Base-by-base conservation (phyloP, 768 basidiomycete species). In the Russula olivacea region DNA sequence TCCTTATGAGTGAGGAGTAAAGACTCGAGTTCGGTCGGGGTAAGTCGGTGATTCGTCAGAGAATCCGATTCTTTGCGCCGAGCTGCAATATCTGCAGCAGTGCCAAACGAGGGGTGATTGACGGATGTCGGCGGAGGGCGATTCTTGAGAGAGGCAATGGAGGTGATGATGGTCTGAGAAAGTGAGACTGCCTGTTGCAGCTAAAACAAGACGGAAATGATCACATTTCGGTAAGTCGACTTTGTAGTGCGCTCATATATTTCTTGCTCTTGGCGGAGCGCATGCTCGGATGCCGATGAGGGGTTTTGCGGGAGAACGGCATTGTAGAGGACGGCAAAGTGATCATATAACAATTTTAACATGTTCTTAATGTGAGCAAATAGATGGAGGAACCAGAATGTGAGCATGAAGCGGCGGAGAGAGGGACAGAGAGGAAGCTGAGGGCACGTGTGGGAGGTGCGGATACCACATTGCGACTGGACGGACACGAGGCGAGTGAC, bases 151-250 rank as follows among this genome's bases (percentile, higher is more conserved):
- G 79, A 66, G 15, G 81, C 79, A 28, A 86, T 76, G 21, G 79
- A 77, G 34, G 75, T 75, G 52, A 84, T 83, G 47, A 83, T 74
- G 9, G 81, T 81, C 83, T 84, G 64, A 41, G 51, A 56, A 51
- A 36, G 40, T 57, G 61, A 56, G 63, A 66, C 19, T 43, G 38
- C 63, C 28, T 52, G 63, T 30, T 30, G 21, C 10, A 21, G 66
- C 41, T 49, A 59, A 32, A 49, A 52, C 47, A 61, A 64, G 57
- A 65, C 72, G 53, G 71, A 63, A 47, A 57, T 30, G 59, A 41
- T 53, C 70, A 90, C 91, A 76, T 89, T 88, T 55, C 91, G 88
- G 73, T 96, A 96, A 0, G 91, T 91, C 52, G 83, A 72, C 73
- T 90, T 92, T 57, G 79, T 87, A 0, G 88, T 83, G 64, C 83